Evolutionary conservation across 345 rosid genomes (phyloP).

Genomic region (Aquilaria yunnanensis): DNA sequence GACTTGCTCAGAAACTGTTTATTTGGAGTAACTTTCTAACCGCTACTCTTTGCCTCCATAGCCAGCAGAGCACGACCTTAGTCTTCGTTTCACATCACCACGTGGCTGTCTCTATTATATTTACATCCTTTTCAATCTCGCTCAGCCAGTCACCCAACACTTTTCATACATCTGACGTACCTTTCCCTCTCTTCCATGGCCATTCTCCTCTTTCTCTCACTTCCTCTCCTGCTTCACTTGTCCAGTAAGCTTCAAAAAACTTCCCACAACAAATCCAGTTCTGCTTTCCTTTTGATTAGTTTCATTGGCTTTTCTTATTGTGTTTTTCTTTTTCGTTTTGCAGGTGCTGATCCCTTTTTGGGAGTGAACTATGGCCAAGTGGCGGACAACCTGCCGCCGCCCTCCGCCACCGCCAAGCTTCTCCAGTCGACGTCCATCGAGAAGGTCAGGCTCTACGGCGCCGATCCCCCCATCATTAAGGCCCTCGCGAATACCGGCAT

Average conservation of each 20-base stretch:
- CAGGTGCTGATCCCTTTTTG: conserved; percentile 71
- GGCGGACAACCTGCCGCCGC: conserved; percentile 91
- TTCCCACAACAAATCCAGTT: background rate
- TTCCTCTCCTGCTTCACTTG: conserved; percentile 19
- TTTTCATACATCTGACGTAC: background rate
- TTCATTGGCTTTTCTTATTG: background rate
- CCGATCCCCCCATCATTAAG: conserved; percentile 72
- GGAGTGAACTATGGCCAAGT: conserved; percentile 89
- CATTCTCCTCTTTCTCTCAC: conserved; percentile 26
- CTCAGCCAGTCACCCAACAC: no score
- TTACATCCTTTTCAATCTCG: no score
- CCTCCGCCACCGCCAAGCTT: conserved; percentile 74
- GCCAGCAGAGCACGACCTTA: no score
- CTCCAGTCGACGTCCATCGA: conserved; percentile 66
- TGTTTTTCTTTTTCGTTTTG: background rate
- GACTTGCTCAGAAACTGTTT: no score
- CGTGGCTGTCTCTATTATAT: no score
- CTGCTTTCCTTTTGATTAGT: conserved; percentile 6
- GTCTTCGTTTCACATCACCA: no score
- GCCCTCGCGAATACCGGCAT: conserved; percentile 75
- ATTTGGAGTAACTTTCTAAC: no score
- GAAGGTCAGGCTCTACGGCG: conserved; percentile 74
- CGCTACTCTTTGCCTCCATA: no score
- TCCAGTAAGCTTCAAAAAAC: conserved; percentile 34
- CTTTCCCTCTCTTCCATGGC: conserved; percentile 22